Evolutionary conservation across 306 rosid genomes (phyloP), one percentile per base, ranked within the genome.

Genomic region (Medicago truncatula): DNA sequence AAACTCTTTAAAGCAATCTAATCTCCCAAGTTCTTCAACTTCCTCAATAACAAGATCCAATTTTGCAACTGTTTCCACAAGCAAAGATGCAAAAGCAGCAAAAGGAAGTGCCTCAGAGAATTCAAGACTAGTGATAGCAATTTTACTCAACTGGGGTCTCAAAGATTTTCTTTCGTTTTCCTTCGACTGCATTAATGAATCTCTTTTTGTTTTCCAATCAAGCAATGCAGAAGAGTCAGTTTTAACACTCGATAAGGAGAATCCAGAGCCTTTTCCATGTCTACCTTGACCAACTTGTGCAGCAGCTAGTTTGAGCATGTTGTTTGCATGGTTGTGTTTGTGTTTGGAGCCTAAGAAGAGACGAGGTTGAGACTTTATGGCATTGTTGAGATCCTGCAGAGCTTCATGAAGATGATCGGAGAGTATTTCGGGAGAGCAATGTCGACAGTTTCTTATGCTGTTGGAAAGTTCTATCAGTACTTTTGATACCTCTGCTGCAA

Each of bases 41-140:
- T 92, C 96, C 79, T 83, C 96, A 1, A 95, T 95, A 16, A 95
- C 90, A 76, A 63, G 73, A 67, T 95, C 98, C 18, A 95, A 87
- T 83, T 92, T 95, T 2, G 97, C 98, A 64, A 90, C 98, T 0
- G 88, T 88, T 85, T 95, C 98, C 73, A 92, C 98, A 21, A 95
- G 88, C 87, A 92, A 74, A n/a, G 97, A 89, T 18, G 98, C 97
- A 78, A 95, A 95, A 15, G 97, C 97, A 49, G 98, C 98, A 74
- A 95, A 86, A 4, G 97, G 98, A 81, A 92, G 97, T 40, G 98
- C 98, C 76, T 95, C 97, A 13, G 97, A 92, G 88, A 95, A 95
- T 79, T 95, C 98, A 16, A 95, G 90, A 85, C 97, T 80, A 17
- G 97, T 95, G 75, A 89, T 90, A 1, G 91, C 97, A 25, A 90